These are phyloP conservation scores for Orbilia javanica DNA, from an alignment of 2,329 filamentous ascomycete species.

Conservation along the genomic window DNA sequence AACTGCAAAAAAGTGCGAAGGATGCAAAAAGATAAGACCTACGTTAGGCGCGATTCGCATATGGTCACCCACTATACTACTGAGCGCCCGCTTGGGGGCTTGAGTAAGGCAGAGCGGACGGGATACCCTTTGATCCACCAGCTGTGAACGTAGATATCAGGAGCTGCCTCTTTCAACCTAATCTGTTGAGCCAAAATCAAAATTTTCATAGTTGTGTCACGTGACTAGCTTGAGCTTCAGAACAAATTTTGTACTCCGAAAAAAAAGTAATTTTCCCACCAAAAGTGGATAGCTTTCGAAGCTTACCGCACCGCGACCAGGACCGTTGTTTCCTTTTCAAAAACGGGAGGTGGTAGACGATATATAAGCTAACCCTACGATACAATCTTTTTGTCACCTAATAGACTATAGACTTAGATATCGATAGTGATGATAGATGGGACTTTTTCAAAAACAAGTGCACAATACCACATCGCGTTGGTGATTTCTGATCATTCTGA, in stretches of 20 bases:
- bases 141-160: no score
- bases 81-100: no score
- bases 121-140: no score
- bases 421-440: not conserved
- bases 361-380: not conserved
- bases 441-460: not conserved
- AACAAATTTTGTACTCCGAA: not conserved
- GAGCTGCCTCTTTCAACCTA: no score
- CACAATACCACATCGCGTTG: no score
- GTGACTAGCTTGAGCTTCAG: not conserved
- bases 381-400: not conserved
- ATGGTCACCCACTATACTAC: no score
- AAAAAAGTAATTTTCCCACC: not conserved
- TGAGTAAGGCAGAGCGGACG: no score
- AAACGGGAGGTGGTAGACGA: not conserved
- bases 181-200: no score
- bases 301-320: not conserved
- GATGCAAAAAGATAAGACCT: no score
- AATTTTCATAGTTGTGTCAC: not conserved
- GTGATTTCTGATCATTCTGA: not conserved
- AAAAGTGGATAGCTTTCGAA: not conserved
- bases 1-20: no score
- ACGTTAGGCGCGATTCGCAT: no score
- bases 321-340: not conserved
- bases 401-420: not conserved